Evolutionary conservation across 306 rosid species (phyloP), one percentile per base, ranked within the genome.

Genomic region (Myrica gale): DNA sequence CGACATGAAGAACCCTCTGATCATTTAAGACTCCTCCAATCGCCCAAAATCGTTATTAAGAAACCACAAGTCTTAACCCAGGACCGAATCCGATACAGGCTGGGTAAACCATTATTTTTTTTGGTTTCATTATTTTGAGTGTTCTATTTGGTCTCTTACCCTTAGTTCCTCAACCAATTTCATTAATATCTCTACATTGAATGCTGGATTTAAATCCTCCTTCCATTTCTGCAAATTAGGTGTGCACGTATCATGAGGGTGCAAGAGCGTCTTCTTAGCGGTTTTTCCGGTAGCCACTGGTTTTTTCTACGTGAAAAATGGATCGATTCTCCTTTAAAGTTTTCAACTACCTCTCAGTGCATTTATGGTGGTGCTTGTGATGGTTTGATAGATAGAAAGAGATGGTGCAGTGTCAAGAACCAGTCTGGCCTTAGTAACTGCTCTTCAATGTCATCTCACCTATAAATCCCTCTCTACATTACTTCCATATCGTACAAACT

Each of bases 141-240:
- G 20, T 43, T 75, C 56, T 69, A 23, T 56, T 43, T 58, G 69
- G 21, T 6, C 42, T 20, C 6, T 42, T 58, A 13, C 32, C 26
- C 57, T 44, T 3, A 76, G 89, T 82, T 88, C 85, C 96, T 90
- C 97, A 94, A 89, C 97, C 67, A 92, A 93, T 87, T 85, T 81
- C 92, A 94, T 91, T 94, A 81, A 94, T 76, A 89, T 82, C 80
- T 43, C 80, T 74, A 21, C 87, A 85, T 80, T 87, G 37, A 85
- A 75, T 82, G 83, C 89, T 55, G 72, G 51, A 81, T 81, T 83
- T 80, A 72, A 85, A 81, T 82, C 82, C 84, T 65, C 61, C 85
- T 72, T 70, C 71, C 79, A 21, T 79, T 79, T 61, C 81, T 57
- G 77, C 66, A 76, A 58, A 70, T 73, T 82, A 82, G 87, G 81